A percentile compares a stretch with the other conserved stretches of the same genome.
These are phyloP conservation scores for Torrubiella hemipterigena DNA, from an alignment of 2,329 filamentous ascomycete species.

Conservation along the genomic window DNA sequence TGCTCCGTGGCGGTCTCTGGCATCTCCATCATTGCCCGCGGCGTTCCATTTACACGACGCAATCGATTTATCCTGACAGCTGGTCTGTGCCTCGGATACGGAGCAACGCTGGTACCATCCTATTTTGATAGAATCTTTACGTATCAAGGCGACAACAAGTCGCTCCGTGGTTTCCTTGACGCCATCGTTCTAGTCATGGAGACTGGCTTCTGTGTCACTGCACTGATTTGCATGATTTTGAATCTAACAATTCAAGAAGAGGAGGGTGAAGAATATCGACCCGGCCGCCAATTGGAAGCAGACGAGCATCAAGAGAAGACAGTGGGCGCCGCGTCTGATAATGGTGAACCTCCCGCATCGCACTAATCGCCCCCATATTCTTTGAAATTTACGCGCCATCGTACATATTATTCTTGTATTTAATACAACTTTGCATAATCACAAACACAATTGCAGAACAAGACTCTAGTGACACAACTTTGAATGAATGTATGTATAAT, in stretches of 20 bases:
- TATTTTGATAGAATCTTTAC: slow-evolving; percentile 65
- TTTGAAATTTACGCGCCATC: too few relatives aligned
- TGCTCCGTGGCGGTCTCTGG: slow-evolving; percentile 65
- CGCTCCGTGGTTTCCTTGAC: slow-evolving; percentile 61
- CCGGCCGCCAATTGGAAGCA: too few relatives aligned
- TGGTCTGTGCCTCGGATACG: slow-evolving; percentile 60
- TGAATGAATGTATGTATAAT: too few relatives aligned
- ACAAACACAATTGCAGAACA: too few relatives aligned
- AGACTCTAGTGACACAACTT: too few relatives aligned
- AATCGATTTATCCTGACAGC: slow-evolving; percentile 75
- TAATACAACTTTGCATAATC: too few relatives aligned
- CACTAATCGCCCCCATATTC: too few relatives aligned
- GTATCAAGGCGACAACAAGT: slow-evolving; percentile 54
- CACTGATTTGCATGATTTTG: slow-evolving; percentile 58
- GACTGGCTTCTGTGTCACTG: slow-evolving; percentile 65
- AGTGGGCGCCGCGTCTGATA: too few relatives aligned
- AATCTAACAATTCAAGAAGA: slow-evolving; percentile 67
- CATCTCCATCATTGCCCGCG: slow-evolving; percentile 60
- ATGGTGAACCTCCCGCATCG: too few relatives aligned
- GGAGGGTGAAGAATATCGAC: slow-evolving; percentile 60
- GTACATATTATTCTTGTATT: too few relatives aligned
- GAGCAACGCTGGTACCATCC: slow-evolving; percentile 51
- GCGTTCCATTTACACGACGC: slow-evolving; percentile 62
- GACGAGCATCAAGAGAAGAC: too few relatives aligned
- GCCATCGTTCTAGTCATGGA: slow-evolving; percentile 63